Evolutionary conservation across 805 yeast genomes (phyloP), one percentile per base, ranked within the genome.

Genomic region (Komagataella phaffii): DNA sequence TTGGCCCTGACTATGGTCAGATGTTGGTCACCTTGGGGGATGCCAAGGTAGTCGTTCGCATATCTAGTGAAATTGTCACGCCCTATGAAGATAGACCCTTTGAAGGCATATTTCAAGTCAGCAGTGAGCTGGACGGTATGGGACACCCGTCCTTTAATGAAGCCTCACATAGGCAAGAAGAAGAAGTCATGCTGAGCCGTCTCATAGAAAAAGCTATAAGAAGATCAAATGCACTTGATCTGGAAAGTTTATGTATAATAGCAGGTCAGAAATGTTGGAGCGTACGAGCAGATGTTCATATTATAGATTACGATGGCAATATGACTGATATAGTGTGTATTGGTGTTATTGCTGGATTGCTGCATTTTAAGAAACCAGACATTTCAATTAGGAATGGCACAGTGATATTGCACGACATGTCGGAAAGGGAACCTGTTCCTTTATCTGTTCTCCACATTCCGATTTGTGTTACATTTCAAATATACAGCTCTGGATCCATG

Each of bases 231-330:
- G 96, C 98, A 0, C 69, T 93, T 47, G 99, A 93, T 66, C 74
- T 91, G 46, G 99, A 93, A 64, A 80, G 88, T 49, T 68, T 93
- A 47, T 91, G 98, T 68, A 88, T 93, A 47, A 78, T 86, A 19
- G 95, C 96, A 0, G 98, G 97, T 2, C 76, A 81, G 51, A 83
- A 88, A 57, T 89, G 95, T 62, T 93, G 99, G 99, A 75, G 81
- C 52, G 73, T 93, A 10, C 76, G 95, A 53, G 97, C 95, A 0
- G 97, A 90, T 62, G 80, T 93, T 17, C 95, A 89, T 61, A 86
- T 87, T 59, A 67, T 93, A 53, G 85, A 89, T 62, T 88, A 80
- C 61, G 99, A 93, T 66, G 99, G 99, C 46, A 95, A 95, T 17
- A 76, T 93, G 49, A 82, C 90, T 45, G 99, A 93, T 65, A 85